These are phyloP conservation scores for Trichoderma sp. DNA, from an alignment of 2,329 filamentous ascomycete genomes.

Conservation along the genomic window DNA sequence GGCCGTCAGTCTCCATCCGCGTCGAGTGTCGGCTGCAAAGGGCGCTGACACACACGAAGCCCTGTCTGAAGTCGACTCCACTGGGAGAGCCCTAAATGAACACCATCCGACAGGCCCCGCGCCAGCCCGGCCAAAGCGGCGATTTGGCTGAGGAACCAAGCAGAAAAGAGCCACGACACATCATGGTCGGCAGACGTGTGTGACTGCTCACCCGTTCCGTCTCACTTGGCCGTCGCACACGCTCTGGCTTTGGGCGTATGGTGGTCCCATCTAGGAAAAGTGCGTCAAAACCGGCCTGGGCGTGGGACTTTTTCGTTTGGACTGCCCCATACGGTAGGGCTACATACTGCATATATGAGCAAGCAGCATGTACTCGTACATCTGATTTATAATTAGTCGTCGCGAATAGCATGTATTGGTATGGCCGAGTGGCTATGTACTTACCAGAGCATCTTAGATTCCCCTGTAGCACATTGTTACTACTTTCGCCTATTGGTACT, in stretches of 20 bases:
- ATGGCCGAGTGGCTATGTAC: not conserved
- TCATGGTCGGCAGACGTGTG: constrained; percentile 3
- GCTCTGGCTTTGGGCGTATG: constrained; percentile 16
- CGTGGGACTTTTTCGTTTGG: constrained; percentile 3
- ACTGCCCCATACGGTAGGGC: constrained; percentile 22
- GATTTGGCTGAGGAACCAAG: constrained; percentile 16
- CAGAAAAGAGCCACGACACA: not conserved
- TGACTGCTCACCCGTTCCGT: not conserved
- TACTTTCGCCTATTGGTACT: not conserved
- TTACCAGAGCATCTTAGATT: not conserved
- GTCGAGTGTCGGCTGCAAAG: constrained; percentile 20
- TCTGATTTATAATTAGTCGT: not conserved
- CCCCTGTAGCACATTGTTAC: not conserved
- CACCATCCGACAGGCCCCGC: constrained; percentile 13
- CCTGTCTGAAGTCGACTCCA: constrained; percentile 16
- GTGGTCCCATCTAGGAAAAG: constrained; percentile 20
- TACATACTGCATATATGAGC: not conserved
- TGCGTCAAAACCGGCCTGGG: constrained; percentile 1
- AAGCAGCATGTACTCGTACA: not conserved
- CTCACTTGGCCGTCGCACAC: constrained; percentile 13
- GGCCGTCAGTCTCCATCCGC: constrained; percentile 11
- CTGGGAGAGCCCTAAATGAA: constrained; percentile 23
- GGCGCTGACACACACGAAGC: constrained; percentile 16
- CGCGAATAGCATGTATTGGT: not conserved
- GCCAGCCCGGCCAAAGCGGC: constrained; percentile 4